Evolutionary conservation across 192 early-diverging fungal genomes (phyloP), one percentile per base, ranked within the genome.

Genomic region (Martensiomyces pterosporus): DNA sequence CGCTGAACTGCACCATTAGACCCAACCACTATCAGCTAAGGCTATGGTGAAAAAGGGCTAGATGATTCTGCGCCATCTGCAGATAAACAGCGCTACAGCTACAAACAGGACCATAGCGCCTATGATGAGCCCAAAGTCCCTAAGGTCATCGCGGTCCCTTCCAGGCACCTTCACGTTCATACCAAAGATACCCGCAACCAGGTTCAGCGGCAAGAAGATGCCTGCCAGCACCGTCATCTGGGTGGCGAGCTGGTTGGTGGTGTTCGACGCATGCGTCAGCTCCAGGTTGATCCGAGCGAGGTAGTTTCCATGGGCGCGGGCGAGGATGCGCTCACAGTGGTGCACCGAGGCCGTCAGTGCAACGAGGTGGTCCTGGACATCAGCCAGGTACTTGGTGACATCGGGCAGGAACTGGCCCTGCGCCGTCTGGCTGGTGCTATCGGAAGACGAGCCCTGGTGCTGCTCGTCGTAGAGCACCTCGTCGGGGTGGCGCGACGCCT

Each of bases 281-380:
- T 91, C 89, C 16, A 93, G 81, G 19, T 79, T 82, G 43, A 93
- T 88, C 47, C 89, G 86, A 13, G 90, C 90, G 19, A 94, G 69
- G 55, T 91, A 94, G 63, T 94, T 94, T 17, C 79, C 77, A 59
- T 94, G 89, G 0, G 85, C 76, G 17, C 89, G 57, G 5, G 83
- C 76, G 26, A 94, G 70, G 24, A 87, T 90, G 27, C 81, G 78
- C 53, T 94, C 89, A 61, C 84, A 91, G 65, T 91, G 89, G 24
- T 76, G 75, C 33, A 90, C 63, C 32, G 86, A 90, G 39, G 87
- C 86, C 1, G 83, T 64, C 83, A 92, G 84, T 14, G 89, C 87
- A 22, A 89, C 73, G 32, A 92, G 76, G 39, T 92, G 91, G 76
- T 80, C 78, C 60, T 67, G 60, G 23, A 60, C 55, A 40, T 57